These are phyloP conservation scores for Alternaria metachromatica DNA, from an alignment of 2,329 filamentous ascomycete genomes.

Conservation along the genomic window DNA sequence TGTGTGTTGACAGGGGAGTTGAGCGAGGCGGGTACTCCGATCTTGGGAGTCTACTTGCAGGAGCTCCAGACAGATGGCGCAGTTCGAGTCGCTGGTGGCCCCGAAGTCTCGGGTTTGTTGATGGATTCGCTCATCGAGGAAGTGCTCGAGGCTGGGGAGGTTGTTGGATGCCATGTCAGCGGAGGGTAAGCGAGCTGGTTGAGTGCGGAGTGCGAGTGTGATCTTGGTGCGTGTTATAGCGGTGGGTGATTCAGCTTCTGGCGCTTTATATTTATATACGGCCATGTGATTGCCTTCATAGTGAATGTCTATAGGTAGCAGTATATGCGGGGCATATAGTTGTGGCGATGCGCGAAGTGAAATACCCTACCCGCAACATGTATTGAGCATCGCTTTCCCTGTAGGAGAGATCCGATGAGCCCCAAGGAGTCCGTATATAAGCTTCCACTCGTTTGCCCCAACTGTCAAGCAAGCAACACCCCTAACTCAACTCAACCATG, in stretches of 20 bases:
- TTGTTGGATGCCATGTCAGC: background rate
- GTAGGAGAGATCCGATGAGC: background rate
- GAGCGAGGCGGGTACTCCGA: background rate
- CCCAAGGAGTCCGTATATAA: background rate
- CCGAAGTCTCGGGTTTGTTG: background rate
- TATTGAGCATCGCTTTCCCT: background rate
- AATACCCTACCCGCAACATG: background rate
- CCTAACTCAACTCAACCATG: background rate
- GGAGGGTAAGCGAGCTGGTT: background rate
- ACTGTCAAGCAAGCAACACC: background rate
- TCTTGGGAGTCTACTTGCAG: background rate
- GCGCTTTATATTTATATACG: background rate
- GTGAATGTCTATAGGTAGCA: background rate
- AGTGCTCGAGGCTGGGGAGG: background rate
- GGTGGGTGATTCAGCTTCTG: background rate
- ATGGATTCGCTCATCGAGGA: background rate
- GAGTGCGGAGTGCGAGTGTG: background rate
- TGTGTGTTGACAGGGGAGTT: background rate
- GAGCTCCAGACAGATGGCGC: background rate
- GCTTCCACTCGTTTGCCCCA: background rate
- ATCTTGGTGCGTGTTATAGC: background rate
- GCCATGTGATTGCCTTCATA: background rate
- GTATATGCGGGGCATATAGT: background rate
- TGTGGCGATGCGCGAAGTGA: background rate
- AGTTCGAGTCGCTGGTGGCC: rapidly evolving